phyloP scores from a whole-genome alignment of 108 stramenopile genomes.

The Skeletonema potamos region DNA sequence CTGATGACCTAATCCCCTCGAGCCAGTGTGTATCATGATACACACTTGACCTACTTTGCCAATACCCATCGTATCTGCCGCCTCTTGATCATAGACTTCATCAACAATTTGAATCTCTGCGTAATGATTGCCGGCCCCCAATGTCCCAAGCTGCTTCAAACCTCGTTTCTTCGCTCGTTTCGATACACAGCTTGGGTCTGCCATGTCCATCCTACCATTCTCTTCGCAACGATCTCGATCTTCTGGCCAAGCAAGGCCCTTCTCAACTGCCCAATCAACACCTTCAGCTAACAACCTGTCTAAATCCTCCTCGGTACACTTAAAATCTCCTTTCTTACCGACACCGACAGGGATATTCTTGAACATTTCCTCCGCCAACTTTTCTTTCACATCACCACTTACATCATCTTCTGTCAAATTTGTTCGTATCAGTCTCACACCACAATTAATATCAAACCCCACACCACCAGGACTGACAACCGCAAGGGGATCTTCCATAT shows the following conservation, averaged over 20 bases:
- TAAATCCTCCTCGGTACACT: constrained; percentile 55
- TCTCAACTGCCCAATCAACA: constrained; percentile 77
- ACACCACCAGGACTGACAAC: constrained; percentile 85
- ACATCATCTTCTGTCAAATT: constrained; percentile 77
- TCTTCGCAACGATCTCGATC: constrained; percentile 83
- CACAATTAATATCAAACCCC: constrained; percentile 84
- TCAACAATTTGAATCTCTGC: constrained; percentile 87
- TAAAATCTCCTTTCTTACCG: constrained; percentile 74
- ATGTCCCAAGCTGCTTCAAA: constrained; percentile 78
- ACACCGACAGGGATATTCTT: constrained; percentile 89
- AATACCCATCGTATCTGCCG: constrained; percentile 77
- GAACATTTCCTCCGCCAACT: constrained; percentile 74
- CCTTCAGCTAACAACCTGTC: constrained; percentile 73
- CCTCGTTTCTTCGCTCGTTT: constrained; percentile 83
- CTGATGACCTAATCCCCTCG: constrained; percentile 84
- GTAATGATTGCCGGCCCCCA: constrained; percentile 90
- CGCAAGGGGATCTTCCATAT: constrained; percentile 76
- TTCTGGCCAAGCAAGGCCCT: constrained; percentile 86
- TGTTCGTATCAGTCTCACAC: constrained; percentile 81
- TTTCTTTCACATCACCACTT: constrained; percentile 33
- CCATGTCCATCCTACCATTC: constrained; percentile 60
- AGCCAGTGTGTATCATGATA: constrained; percentile 86
- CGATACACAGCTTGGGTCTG: constrained; percentile 62
- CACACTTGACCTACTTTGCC: constrained; percentile 67
- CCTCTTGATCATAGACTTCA: constrained; percentile 68